These are phyloP conservation scores for Ilyonectria mors-panacis DNA, from an alignment of 2,329 filamentous ascomycete species.

Conservation along the genomic window DNA sequence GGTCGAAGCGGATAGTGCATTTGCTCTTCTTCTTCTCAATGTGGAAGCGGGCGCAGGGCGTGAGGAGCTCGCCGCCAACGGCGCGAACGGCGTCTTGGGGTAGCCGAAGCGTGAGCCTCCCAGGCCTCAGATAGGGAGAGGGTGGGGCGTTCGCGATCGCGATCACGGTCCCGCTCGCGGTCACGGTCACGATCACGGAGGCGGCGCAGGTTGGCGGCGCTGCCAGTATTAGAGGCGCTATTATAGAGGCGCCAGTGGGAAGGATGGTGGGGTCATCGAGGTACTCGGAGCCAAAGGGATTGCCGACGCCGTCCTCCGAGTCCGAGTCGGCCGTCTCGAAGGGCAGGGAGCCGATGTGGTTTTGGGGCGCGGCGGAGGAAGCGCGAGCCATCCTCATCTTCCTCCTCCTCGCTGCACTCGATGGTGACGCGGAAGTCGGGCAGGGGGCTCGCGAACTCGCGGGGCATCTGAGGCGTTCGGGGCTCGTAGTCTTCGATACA, in stretches of 20 bases:
- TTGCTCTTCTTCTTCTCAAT: slow-evolving; percentile 87
- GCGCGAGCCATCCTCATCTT: slow-evolving; percentile 53
- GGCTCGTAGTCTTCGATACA: slow-evolving; percentile 61
- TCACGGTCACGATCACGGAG: slow-evolving; percentile 39
- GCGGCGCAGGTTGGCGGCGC: slow-evolving; percentile 24
- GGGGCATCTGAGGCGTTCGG: slow-evolving; percentile 69
- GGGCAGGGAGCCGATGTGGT: slow-evolving; percentile 68
- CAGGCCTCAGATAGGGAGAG: slow-evolving; percentile 53
- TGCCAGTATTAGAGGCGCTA: slow-evolving; percentile 31
- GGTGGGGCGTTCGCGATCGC: slow-evolving; percentile 32
- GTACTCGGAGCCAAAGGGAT: slow-evolving; percentile 49
- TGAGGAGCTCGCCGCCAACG: slow-evolving; percentile 73
- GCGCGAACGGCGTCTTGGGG: slow-evolving; percentile 70
- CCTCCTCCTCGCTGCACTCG: slow-evolving; percentile 74
- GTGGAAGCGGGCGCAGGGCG: slow-evolving; percentile 85
- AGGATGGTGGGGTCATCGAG: slow-evolving; percentile 44
- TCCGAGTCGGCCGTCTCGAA: slow-evolving; percentile 66
- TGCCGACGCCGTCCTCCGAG: slow-evolving; percentile 48
- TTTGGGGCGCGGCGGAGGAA: slow-evolving; percentile 61
- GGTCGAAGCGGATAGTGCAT: slow-evolving; percentile 89
- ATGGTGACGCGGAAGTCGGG: slow-evolving; percentile 70
- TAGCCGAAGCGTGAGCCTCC: slow-evolving; percentile 67
- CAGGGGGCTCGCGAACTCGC: slow-evolving; percentile 65
- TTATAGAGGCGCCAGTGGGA: slow-evolving; percentile 45
- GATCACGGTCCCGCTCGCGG: slow-evolving; percentile 36